Evolutionary conservation across 2,329 filamentous ascomycete genomes (phyloP).

Genomic region (Colletotrichum somersetense): DNA sequence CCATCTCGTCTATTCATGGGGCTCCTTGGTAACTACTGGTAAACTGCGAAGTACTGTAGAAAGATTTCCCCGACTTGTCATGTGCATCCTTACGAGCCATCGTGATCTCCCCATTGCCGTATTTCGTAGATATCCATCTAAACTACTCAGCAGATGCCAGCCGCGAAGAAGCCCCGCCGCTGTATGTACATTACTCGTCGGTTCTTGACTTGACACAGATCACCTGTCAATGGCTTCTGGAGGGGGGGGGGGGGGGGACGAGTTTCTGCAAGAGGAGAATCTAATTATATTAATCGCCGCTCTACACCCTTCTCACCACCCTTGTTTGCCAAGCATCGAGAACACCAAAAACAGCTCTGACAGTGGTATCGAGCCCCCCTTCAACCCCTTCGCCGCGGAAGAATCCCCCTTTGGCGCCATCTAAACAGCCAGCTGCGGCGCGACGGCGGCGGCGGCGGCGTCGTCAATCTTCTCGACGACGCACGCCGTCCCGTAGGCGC

Average conservation of each 20-base stretch:
- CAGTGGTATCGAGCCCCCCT: constrained; percentile 11
- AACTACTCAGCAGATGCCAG: not conserved
- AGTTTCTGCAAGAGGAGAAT: not conserved
- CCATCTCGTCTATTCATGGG: not conserved
- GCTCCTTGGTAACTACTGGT: not conserved
- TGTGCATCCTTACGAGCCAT: not conserved
- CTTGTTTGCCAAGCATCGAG: not conserved
- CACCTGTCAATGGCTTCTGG: too few relatives aligned
- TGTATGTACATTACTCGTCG: not conserved
- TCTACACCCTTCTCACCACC: not conserved
- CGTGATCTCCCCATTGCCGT: too few relatives aligned
- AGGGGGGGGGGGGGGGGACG: too few relatives aligned
- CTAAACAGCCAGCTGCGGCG: constrained; percentile 27
- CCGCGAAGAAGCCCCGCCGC: not conserved
- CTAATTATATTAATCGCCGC: not conserved
- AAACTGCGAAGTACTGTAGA: too few relatives aligned
- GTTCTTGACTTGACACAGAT: not conserved
- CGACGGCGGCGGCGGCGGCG: too few relatives aligned
- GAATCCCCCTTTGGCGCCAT: not conserved
- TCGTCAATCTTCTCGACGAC: too few relatives aligned
- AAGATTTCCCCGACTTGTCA: too few relatives aligned
- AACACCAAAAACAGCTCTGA: constrained; percentile 5
- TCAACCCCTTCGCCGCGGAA: too few relatives aligned
- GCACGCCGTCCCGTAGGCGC: too few relatives aligned
- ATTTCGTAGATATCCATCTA: too few relatives aligned